Evolutionary conservation across 139 green algal species (phyloP).

Genomic region (Chlorella sp.): DNA sequence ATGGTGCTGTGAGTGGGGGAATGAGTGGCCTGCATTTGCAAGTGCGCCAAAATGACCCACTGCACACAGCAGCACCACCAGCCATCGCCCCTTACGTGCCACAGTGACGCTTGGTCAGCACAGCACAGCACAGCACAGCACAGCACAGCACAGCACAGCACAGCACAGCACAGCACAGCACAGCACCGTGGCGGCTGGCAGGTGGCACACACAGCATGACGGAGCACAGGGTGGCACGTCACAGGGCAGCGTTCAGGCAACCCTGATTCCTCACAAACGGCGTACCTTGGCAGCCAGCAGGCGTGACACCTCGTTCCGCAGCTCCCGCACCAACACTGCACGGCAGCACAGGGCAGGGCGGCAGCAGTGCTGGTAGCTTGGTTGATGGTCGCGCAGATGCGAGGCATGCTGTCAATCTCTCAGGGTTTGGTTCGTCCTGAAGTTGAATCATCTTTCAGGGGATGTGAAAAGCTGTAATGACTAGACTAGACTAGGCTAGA

Average conservation of each 20-base stretch:
- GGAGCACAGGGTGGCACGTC: neutral
- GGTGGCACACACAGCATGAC: neutral
- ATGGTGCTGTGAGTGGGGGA: neutral
- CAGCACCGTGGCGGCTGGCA: too few species aligned
- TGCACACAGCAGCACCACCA: neutral
- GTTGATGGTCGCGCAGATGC: too few species aligned
- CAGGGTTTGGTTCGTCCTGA: too few species aligned
- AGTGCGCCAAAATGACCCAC: neutral
- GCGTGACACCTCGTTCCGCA: constrained; percentile 70
- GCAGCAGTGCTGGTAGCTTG: neutral
- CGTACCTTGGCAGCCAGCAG: constrained; percentile 80
- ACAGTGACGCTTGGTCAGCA: neutral
- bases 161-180: neutral
- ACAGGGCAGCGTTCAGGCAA: neutral
- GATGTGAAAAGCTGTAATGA: too few species aligned
- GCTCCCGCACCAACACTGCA: constrained; percentile 76
- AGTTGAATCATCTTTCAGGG: too few species aligned
- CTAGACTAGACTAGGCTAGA: too few species aligned
- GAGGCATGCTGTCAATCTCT: too few species aligned
- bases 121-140: neutral
- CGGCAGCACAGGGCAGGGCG: too few species aligned
- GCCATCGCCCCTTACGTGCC: neutral
- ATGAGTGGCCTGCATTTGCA: too few species aligned
- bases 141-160: neutral
- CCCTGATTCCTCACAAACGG: neutral